Base-by-base conservation (phyloP, 2,329 filamentous ascomycete species). In the Aspergillus proliferans region DNA sequence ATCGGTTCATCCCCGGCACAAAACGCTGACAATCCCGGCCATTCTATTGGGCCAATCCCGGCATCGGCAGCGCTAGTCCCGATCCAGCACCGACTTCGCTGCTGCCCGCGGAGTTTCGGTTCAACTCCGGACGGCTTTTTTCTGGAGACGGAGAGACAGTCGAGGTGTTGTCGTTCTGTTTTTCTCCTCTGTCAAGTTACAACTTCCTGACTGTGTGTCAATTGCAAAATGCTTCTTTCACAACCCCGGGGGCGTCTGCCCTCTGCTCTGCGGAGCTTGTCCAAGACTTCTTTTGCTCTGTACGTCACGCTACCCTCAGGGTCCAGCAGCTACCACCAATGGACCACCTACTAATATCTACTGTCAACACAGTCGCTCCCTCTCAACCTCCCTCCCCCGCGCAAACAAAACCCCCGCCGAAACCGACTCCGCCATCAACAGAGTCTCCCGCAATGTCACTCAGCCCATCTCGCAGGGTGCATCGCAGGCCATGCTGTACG, bases 401-500 rank as follows among this genome's bases (percentile, higher is more conserved):
- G 73, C 60, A 49, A 61, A 66, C 34, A 57, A 50, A 28, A 46
- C 66, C 57, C 63, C 69, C 48, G 61, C 70, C 58, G 74, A 82
- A 51, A 73, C 79, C 41, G 71, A 69, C 46, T 67, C 77, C 47
- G 58, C 42, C 41, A 81, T 95, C 69, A 98, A 98, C 79, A 88
- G 83, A 70, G 78, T 92, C 67, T 96, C 91, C 52, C 76, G 83
- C 53, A 71, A 77, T 67, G 92, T 98, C 75, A 98, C 93, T 22
- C 91, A 97, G 74, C 92, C 91, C 67, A 97, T 96, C 76, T 93
- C 92, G 30, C 93, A 98, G 76, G 93, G 93, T 59, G 93, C 94
- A 48, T 97, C 93, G 39, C 93, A 98, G 76, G 93, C 94, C 56
- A 98, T 98, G 94, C 80, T 98, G 49, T 98, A 95, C 77, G 93